Evolutionary conservation across 805 yeast genomes (phyloP).

Genomic region (Candida xiaguanensis): DNA sequence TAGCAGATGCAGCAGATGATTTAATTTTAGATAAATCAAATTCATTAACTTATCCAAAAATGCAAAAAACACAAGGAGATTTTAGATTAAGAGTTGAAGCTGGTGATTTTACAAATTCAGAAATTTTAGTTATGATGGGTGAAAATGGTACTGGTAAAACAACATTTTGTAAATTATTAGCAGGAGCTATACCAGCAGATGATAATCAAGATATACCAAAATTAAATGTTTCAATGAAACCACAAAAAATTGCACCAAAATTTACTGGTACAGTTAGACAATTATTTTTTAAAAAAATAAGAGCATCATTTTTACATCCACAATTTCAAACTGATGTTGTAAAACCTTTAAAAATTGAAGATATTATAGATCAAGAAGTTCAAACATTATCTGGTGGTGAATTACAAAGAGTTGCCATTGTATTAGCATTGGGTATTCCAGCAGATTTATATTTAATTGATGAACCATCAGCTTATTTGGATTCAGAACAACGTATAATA

Average conservation of each 20-base stretch:
- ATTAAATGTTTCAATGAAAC: constrained; percentile 94
- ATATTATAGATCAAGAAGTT: constrained; percentile 95
- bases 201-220: constrained; percentile 75
- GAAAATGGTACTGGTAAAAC: constrained; percentile 99
- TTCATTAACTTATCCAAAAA: constrained; percentile 70
- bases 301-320: constrained; percentile 90
- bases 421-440: constrained; percentile 85
- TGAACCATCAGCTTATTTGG: constrained; percentile 98
- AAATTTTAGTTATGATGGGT: constrained; percentile 98
- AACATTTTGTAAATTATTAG: constrained; percentile 90
- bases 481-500: constrained; percentile 98
- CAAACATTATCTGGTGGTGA: constrained; percentile 99
- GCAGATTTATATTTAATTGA: constrained; percentile 97
- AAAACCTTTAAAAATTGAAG: constrained; percentile 91
- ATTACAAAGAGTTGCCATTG: constrained; percentile 98
- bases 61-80: constrained; percentile 94
- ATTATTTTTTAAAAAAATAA: constrained; percentile 92
- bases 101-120: constrained; percentile 95
- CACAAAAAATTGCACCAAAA: constrained; percentile 98
- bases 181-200: constrained; percentile 91
- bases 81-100: constrained; percentile 76
- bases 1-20: constrained; percentile 84
- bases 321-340: constrained; percentile 98
- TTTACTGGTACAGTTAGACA: constrained; percentile 99
- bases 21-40: constrained; percentile 74